Evolutionary conservation across 805 yeast species (phyloP).

Genomic region (Metschnikowia lunata): DNA sequence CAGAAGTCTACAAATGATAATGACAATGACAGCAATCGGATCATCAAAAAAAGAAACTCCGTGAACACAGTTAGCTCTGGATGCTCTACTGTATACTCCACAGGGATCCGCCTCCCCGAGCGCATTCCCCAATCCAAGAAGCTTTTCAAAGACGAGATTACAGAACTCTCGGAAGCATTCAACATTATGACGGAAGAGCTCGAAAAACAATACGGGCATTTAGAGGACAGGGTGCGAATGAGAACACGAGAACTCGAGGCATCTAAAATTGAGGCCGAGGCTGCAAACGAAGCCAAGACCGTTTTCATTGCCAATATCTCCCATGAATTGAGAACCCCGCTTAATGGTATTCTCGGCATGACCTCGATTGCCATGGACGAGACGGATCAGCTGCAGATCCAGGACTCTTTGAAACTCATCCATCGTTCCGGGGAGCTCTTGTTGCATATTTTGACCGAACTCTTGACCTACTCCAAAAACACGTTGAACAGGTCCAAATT

Average conservation of each 20-base stretch:
- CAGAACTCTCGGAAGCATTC: constrained; percentile 83
- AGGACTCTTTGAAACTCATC: constrained; percentile 73
- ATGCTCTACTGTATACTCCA: constrained; percentile 35
- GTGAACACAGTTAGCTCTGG: constrained; percentile 24
- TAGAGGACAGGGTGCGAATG: constrained; percentile 83
- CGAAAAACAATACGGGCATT: constrained; percentile 72
- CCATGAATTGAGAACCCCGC: constrained; percentile 91
- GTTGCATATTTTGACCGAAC: constrained; percentile 83
- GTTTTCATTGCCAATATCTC: constrained; percentile 89
- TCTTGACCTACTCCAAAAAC: constrained; percentile 88
- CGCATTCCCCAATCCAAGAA: constrained; percentile 36
- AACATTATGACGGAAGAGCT: constrained; percentile 88
- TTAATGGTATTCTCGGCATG: constrained; percentile 95
- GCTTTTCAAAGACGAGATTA: constrained; percentile 74
- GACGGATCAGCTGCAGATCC: constrained; percentile 59
- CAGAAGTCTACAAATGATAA: not conserved
- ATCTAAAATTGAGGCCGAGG: constrained; percentile 84
- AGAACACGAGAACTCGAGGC: constrained; percentile 86
- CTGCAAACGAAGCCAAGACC: constrained; percentile 95
- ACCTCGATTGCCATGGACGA: constrained; percentile 93
- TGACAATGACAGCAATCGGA: not conserved
- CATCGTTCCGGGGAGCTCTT: constrained; percentile 89
- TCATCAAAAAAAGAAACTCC: constrained; percentile 19
- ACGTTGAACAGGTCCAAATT: constrained; percentile 78
- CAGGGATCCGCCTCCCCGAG: constrained; percentile 38